Percentiles rank a stretch among this genome's conserved stretches.
Evolutionary conservation across 805 yeast genomes (phyloP).

Genomic region (Yarrowia deformans): DNA sequence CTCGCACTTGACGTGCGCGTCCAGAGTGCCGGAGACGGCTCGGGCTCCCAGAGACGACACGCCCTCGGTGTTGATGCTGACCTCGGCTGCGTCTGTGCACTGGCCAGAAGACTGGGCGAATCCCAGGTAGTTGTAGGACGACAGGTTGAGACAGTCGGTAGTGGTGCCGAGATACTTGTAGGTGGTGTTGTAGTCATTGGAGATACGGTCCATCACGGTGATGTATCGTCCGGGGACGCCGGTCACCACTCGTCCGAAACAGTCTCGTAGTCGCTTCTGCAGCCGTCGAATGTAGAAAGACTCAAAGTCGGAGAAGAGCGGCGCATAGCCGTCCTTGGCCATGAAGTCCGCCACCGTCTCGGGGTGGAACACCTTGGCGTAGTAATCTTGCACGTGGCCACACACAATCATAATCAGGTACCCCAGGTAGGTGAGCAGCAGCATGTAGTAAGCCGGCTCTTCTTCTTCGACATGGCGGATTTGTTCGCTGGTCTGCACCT

Average conservation of each 20-base stretch:
- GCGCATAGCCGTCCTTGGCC: conserved; percentile 90
- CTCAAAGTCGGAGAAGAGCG: conserved; percentile 94
- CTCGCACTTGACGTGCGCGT: conserved; percentile 78
- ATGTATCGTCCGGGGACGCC: conserved; percentile 97
- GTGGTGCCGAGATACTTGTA: conserved; percentile 80
- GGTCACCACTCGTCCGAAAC: conserved; percentile 94
- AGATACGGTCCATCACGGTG: conserved; percentile 76
- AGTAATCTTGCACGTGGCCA: conserved; percentile 90
- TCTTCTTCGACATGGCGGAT: conserved; percentile 67
- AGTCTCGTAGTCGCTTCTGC: conserved; percentile 89
- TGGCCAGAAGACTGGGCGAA: conserved; percentile 94
- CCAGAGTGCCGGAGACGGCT: conserved; percentile 74
- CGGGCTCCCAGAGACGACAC: conserved; percentile 82
- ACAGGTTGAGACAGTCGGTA: conserved; percentile 79
- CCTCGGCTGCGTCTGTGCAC: conserved; percentile 82
- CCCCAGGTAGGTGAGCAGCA: conserved; percentile 82
- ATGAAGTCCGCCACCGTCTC: conserved; percentile 66
- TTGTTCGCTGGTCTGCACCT: conserved; percentile 62
- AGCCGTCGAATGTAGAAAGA: conserved; percentile 91
- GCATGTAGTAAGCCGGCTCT: conserved; percentile 84
- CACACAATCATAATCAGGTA: conserved; percentile 83
- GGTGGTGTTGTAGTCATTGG: conserved; percentile 68
- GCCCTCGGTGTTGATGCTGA: conserved; percentile 72
- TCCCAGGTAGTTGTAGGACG: conserved; percentile 93
- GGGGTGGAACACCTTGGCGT: conserved; percentile 77